Base-by-base conservation (phyloP, 1,284 basidiomycete species). In the Marasmius fiardii region DNA sequence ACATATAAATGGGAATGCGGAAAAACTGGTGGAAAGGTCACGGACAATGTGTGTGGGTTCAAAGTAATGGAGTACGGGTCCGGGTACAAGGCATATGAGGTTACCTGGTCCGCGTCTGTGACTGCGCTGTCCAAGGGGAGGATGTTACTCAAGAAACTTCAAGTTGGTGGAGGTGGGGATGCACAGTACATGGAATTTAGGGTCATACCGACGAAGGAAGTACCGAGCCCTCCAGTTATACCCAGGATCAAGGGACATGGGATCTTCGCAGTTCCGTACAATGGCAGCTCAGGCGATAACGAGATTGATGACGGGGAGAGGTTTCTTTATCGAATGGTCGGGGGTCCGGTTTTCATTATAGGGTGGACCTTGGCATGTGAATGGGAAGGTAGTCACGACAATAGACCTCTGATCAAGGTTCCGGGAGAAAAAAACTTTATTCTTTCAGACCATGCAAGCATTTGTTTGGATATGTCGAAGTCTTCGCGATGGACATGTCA, bases 311-410 rank as follows among this genome's bases (percentile, higher is more conserved):
- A 48, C 14, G 34, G n/a, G 18, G 54, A 44, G 24, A 33, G 24
- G 2, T 53, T 45, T 31, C n/a, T 39, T 5, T 55, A 37, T 26
- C 44, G 39, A 18, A 21, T 56, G 31, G 21, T 47, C 2, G 54
- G 51, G 16, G 35, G 21, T 26, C 45, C 44, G 18, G 48, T 60
- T 3, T 56, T 54, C 23, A 47, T 61, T n/a, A 39, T 64, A n/a
- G 63, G 63, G 2, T 64, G 63, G 63, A 55, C 55, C 35, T 16
- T 64, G 3, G 61, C 60, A 21, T 62, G 61, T 21, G 55, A 59
- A n/a, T 61, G 61, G 59, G 56, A 57, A 3, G 58, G 54, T 21
- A 52, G 58, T 12, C 35, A 50, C 5, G 55, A 58, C 16, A 12
- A 58, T 7, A 51, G 48, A 20, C 63, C 63, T 2, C 49, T 51